Conservation (phyloP, 768 basidiomycete species). For the Gloeostereum incarnatum region DNA sequence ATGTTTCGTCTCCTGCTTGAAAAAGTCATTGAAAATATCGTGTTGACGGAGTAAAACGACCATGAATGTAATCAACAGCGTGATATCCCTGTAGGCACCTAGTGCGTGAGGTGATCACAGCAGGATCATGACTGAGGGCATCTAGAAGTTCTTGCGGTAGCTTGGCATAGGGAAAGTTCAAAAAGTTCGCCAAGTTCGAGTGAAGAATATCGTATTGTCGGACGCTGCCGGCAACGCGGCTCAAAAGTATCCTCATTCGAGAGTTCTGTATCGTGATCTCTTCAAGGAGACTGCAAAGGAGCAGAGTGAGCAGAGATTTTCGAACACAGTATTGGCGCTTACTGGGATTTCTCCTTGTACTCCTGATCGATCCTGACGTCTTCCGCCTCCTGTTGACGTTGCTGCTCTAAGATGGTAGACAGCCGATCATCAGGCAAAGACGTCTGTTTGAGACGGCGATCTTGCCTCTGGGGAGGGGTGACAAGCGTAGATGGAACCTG, state of each 20-base stretch:
- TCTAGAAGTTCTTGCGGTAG: conserved; percentile 64
- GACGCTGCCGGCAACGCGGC: conserved; percentile 51
- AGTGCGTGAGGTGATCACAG: conserved; percentile 61
- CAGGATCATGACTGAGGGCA: conserved; percentile 69
- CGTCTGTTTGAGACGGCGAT: conserved; percentile 13
- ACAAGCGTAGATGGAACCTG: not conserved
- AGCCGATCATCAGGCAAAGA: conserved; percentile 18
- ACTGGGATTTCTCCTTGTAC: conserved; percentile 53
- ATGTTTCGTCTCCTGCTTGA: conserved; percentile 17
- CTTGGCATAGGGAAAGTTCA: conserved; percentile 35
- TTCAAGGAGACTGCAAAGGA: conserved; percentile 42
- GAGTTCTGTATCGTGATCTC: conserved; percentile 54
- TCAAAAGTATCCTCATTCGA: conserved; percentile 57
- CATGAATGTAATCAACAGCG: conserved; percentile 69
- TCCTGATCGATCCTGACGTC: conserved; percentile 40
- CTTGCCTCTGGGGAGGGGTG: not conserved
- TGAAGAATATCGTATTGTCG: conserved; percentile 60
- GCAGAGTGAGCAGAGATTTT: conserved; percentile 5
- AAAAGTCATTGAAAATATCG: conserved; percentile 38
- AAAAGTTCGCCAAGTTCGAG: conserved; percentile 33
- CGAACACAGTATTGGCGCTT: conserved; percentile 13
- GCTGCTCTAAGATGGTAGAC: conserved; percentile 19
- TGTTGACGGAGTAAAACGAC: conserved; percentile 55
- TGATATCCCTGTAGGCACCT: conserved; percentile 54
- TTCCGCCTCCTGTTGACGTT: conserved; percentile 30